Evolutionary conservation across 176 grass and related monocot species (phyloP).

Genomic region (Triticum turgidum): DNA sequence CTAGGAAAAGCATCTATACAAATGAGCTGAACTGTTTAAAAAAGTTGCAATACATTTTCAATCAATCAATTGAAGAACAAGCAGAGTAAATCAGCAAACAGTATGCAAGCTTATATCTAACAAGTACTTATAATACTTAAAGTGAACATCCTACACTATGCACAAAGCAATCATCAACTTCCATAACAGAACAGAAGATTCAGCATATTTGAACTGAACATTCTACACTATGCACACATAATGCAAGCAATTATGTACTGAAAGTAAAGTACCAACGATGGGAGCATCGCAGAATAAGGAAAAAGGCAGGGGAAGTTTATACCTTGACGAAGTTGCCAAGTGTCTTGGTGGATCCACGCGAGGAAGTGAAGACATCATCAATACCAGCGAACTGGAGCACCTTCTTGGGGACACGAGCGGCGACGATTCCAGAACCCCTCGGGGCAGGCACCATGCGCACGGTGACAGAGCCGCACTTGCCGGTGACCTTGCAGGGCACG

Average conservation of each 20-base stretch:
- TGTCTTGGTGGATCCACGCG: constrained; percentile 87
- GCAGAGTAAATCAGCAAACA: background rate
- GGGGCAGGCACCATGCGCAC: constrained; percentile 87
- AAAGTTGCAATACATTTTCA: background rate
- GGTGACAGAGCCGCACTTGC: constrained; percentile 83
- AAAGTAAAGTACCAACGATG: background rate
- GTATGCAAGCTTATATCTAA: too few relatives aligned
- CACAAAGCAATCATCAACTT: too few relatives aligned
- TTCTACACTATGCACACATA: background rate
- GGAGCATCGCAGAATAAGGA: background rate
- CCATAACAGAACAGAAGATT: too few relatives aligned
- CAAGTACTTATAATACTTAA: too few relatives aligned
- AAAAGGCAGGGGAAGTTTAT: background rate
- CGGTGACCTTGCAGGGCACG: constrained; percentile 88
- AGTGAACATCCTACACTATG: too few relatives aligned
- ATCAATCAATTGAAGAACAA: background rate
- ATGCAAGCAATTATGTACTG: too few relatives aligned
- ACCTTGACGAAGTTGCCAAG: constrained; percentile 97
- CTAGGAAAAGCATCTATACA: background rate
- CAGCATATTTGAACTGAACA: background rate
- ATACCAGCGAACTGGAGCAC: constrained; percentile 92
- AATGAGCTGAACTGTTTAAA: too few relatives aligned
- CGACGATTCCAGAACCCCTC: constrained; percentile 75
- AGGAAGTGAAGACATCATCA: constrained; percentile 85
- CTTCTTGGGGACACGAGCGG: constrained; percentile 85